These are phyloP conservation scores for Pichia kluyveri DNA, from an alignment of 805 yeast genomes.

Conservation along the genomic window DNA sequence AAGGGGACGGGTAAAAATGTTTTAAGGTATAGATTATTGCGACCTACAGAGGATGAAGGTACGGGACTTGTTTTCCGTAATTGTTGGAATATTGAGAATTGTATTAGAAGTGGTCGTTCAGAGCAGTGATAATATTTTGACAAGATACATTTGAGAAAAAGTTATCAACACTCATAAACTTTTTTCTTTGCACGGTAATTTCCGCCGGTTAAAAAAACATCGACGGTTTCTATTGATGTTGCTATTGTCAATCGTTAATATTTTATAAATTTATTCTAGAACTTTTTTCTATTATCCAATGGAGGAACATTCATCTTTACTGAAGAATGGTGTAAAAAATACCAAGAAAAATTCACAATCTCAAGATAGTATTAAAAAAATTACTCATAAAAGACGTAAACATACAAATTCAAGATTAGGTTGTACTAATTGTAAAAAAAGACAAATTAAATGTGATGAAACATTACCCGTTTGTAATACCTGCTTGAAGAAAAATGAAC, in stretches of 20 bases:
- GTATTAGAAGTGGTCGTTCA: background rate
- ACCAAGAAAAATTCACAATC: too few species aligned
- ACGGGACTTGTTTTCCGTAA: background rate
- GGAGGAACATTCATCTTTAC: too few species aligned
- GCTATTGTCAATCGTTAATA: too few species aligned
- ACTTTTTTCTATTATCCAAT: too few species aligned
- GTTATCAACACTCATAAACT: background rate
- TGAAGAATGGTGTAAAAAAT: too few species aligned
- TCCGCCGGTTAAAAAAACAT: too few species aligned
- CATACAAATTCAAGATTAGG: conserved; percentile 41
- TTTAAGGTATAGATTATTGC: background rate
- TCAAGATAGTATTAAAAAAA: too few species aligned
- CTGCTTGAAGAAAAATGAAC: conserved; percentile 12
- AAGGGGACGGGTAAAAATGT: background rate
- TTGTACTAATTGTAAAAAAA: conserved; percentile 19
- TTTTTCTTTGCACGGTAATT: too few species aligned
- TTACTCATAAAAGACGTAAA: background rate
- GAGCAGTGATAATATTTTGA: background rate
- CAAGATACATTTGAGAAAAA: too few species aligned
- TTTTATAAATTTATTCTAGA: too few species aligned
- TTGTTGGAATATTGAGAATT: conserved; percentile 1
- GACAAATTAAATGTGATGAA: conserved; percentile 25
- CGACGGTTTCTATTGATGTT: too few species aligned
- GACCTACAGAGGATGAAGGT: background rate
- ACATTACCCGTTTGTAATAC: conserved; percentile 18